Percentiles rank a stretch among this genome's conserved stretches.
These are phyloP conservation scores for Calonectria leucothoes DNA, from an alignment of 2,329 filamentous ascomycete genomes.

Conservation along the genomic window DNA sequence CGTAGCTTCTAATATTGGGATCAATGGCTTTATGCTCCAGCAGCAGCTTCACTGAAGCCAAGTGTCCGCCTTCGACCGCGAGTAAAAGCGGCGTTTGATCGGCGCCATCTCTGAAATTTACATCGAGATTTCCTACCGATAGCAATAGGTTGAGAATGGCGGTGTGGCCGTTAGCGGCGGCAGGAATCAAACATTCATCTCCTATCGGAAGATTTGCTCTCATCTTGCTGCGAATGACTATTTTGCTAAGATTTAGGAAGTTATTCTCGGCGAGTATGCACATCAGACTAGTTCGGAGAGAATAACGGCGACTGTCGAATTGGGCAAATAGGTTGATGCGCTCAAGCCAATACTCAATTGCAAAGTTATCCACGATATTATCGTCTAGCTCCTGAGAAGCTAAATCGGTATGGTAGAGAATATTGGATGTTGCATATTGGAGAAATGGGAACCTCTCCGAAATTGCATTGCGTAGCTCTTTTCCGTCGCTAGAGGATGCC, in stretches of 20 bases:
- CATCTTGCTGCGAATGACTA: conserved; percentile 14
- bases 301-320: conserved; percentile 38
- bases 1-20: not conserved
- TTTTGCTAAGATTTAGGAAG: conserved; percentile 42
- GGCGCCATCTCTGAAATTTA: not conserved
- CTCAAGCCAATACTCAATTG: conserved; percentile 47
- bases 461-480: not conserved
- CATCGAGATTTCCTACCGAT: not conserved
- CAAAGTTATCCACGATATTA: conserved; percentile 46
- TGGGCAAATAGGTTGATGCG: conserved; percentile 41
- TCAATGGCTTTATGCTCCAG: not conserved
- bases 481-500: not conserved
- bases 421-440: conserved; percentile 53
- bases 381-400: conserved; percentile 46
- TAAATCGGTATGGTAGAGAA: conserved; percentile 54
- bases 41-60: not conserved
- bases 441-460: conserved; percentile 52
- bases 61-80: not conserved
- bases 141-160: not conserved
- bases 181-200: not conserved
- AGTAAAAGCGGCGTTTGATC: not conserved
- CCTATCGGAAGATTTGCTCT: not conserved
- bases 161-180: not conserved
- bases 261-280: conserved; percentile 51
- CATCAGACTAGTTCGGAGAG: conserved; percentile 32